A percentile compares a stretch with the other conserved stretches of the same genome.
Conservation (phyloP, 306 rosid species). For the Corylus heterophylla region DNA sequence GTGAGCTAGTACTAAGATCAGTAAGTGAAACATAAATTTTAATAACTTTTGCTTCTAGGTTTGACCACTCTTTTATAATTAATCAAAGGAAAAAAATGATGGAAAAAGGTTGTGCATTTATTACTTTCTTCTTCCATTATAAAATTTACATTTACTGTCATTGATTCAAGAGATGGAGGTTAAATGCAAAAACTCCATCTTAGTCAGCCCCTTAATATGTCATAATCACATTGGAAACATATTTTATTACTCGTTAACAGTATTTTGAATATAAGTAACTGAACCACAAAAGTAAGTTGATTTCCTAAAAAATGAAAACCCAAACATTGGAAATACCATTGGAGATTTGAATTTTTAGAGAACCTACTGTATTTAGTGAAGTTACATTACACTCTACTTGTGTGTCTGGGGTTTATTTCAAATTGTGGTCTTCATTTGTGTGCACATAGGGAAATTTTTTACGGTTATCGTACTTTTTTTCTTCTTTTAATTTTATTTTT, state of each 20-base stretch:
- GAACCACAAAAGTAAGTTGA: not conserved
- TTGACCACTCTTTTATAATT: not conserved
- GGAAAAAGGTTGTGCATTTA: not conserved
- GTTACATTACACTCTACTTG: not conserved
- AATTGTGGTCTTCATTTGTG: not conserved
- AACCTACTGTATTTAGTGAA: not conserved
- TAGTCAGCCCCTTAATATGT: not conserved
- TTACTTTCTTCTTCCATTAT: not conserved
- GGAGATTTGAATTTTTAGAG: not conserved
- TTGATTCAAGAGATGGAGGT: constrained; percentile 2
- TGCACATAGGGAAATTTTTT: not conserved
- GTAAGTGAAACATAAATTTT: not conserved
- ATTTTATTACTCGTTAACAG: not conserved
- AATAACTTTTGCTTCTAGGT: not conserved
- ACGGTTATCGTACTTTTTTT: not conserved
- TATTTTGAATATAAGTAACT: not conserved
- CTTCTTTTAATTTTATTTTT: not conserved
- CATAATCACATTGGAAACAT: not conserved
- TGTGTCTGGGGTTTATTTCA: not conserved
- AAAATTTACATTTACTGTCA: not conserved
- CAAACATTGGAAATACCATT: not conserved
- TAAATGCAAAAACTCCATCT: not conserved
- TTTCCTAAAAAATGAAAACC: not conserved
- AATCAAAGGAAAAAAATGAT: not conserved
- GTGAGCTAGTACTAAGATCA: not conserved